phyloP scores from a whole-genome alignment of 2,329 filamentous ascomycete species.

The Botrytis aclada region DNA sequence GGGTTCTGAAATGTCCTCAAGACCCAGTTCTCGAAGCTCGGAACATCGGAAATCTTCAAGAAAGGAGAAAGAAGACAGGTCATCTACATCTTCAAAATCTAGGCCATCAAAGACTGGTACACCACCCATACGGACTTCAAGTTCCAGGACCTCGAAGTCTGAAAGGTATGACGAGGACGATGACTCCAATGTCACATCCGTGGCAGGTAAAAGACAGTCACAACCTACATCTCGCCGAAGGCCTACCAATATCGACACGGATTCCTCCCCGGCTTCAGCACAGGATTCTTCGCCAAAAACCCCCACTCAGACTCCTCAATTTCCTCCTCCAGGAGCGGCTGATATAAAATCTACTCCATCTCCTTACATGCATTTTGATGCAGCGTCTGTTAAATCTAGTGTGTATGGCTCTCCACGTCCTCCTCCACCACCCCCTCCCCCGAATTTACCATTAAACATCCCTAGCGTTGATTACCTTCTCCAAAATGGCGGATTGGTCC shows the following conservation, averaged over 20 bases:
- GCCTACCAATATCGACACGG: conserved; percentile 31
- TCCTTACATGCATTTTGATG: conserved; percentile 40
- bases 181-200: conserved; percentile 41
- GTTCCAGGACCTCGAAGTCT: conserved; percentile 23
- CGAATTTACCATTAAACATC: conserved; percentile 55
- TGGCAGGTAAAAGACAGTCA: conserved; percentile 41
- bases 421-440: conserved; percentile 72
- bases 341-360: conserved; percentile 36
- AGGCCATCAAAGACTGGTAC: conserved; percentile 55
- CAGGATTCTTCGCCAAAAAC: conserved; percentile 59
- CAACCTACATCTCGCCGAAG: conserved; percentile 41
- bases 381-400: conserved; percentile 32
- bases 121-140: conserved; percentile 46
- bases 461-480: conserved; percentile 90
- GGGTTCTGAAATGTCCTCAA: conserved; percentile 35
- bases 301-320: conserved; percentile 54
- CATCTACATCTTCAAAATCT: conserved; percentile 53
- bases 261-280: conserved; percentile 48
- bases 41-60: conserved; percentile 37
- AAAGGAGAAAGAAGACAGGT: conserved; percentile 45
- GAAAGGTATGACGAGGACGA: conserved; percentile 39
- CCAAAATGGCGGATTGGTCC: conserved; percentile 77
- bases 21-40: conserved; percentile 44
- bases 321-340: conserved; percentile 36
- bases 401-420: conserved; percentile 43